Conservation (phyloP, 305 asterid species). For the Salvia sclarea region DNA sequence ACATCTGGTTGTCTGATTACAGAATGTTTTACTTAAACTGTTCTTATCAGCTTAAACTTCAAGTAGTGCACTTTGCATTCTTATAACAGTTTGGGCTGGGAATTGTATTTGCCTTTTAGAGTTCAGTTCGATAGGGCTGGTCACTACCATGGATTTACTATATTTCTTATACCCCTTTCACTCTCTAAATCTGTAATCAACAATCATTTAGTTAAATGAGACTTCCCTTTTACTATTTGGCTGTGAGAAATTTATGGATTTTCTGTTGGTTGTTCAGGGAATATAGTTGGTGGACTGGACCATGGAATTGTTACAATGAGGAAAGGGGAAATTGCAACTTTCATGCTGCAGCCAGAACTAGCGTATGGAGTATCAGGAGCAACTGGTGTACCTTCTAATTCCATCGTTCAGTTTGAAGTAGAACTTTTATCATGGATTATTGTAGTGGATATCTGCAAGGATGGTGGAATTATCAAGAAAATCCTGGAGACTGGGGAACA, state of each 20-base stretch:
- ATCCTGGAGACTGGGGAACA: conserved; percentile 56
- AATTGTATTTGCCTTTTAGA: not conserved
- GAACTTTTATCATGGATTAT: conserved; percentile 70
- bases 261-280: conserved; percentile 39
- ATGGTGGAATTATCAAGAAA: conserved; percentile 71
- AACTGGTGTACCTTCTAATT: conserved; percentile 49
- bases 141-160: conserved; percentile 4
- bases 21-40: conserved; percentile 10
- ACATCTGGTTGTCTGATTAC: no score
- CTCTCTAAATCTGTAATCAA: not conserved
- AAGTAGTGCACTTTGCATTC: not conserved
- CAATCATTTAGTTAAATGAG: not conserved
- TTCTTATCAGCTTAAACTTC: no score
- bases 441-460: conserved; percentile 67
- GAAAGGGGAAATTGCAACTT: conserved; percentile 63
- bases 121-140: not conserved
- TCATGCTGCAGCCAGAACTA: conserved; percentile 53
- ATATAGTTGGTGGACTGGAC: conserved; percentile 47
- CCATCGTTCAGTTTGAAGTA: conserved; percentile 54
- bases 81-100: not conserved
- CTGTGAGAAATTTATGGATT: conserved; percentile 10
- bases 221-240: not conserved
- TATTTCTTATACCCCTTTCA: not conserved
- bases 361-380: conserved; percentile 40
- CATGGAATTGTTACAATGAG: conserved; percentile 68